Base-by-base conservation (phyloP, 2,329 filamentous ascomycete genomes). In the Helotiales sp. region DNA sequence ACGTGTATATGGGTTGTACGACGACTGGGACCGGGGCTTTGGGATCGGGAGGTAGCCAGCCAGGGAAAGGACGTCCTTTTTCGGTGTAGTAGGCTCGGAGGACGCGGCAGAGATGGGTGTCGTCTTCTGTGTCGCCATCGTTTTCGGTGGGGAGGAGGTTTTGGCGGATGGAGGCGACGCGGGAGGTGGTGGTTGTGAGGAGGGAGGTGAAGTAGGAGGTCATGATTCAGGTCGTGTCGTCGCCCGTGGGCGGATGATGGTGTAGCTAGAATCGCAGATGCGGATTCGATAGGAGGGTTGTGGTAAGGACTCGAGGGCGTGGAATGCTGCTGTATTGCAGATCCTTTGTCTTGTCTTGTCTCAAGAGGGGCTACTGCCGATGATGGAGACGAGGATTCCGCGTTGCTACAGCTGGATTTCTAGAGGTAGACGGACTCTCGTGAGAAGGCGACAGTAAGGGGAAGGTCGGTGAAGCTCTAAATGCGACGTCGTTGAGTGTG, bases 71-170 rank as follows among this genome's bases (percentile, higher is more conserved):
- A 22, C 87, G 86, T 66, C 88, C 90, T 71, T 96, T 95, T 73
- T 98, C 93, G 52, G 80, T 84, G 80, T 99, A 98, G 81, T 98
- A 96, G 67, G 86, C 88, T 68, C 95, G 89, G 25, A 99, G 85
- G 33, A 96, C 92, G 68, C 95, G 90, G 75, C 91, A 96, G 69
- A 98, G 89, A 77, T 98, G 92, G 2, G 92, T 96, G 77, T 96
- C 91, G 77, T 98, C 93, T 75, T 96, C 83, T 62, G 85, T 88
- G 70, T 89, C 86, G 74, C 87, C 87, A 73, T 88, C 86, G 66
- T 80, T 78, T 64, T 89, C 86, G 71, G 79, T 78, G 54, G 90
- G 84, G 63, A 93, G 85, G 61, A 91, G 85, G 60, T 87, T 87
- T 68, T 84, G 83, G 54, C 87, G 81, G 66, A 84, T 82, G 7